Base-by-base conservation (phyloP, 164 flowering plant species). In the Annona squamosa region DNA sequence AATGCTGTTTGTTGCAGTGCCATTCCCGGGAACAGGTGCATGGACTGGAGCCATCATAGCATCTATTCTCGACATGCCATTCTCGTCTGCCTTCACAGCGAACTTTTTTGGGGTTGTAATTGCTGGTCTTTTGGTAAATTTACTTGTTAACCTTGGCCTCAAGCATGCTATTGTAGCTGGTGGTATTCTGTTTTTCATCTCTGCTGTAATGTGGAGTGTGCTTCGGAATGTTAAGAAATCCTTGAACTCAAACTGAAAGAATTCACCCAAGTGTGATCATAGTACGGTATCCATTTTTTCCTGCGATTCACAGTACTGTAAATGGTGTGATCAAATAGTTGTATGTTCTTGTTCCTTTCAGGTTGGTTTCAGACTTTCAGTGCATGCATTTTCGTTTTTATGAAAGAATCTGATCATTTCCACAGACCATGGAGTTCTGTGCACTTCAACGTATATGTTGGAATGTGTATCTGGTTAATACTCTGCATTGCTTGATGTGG, bases 1-100 rank as follows among this genome's bases (percentile, higher is more conserved):
- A 64, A 93, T 95, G 99, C 85, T 95, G 68, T 95, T 95, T 80
- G 97, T 95, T 74, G 99, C 97, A 9, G 97, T 95, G 75, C 99
- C 98, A 47, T 95, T 95, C 61, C 99, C 98, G 57, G 98, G 99
- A 67, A 95, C 99, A 1, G 99, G 99, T 68, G 99, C 97, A 17
- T 93, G 98, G 98, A 90, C 98, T 2, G 99, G 97, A 63, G 99
- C 99, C 70, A 72, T 93, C 63, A 85, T 95, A 64, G 93, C 98
- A 68, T 91, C 98, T 5, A 72, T 95, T 70, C 89, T 95, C 9
- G 95, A 91, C 72, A 88, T 95, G 97, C 95, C 97, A 9, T 91
- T 93, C 75, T 95, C 95, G 99, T 72, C 89, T 57, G 99, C 85
- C 57, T 52, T 90, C 4, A 81, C 95, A 17, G 92, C 97, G 0